phyloP scores from a whole-genome alignment of 345 rosid species.

The Pugionium cornutum region DNA sequence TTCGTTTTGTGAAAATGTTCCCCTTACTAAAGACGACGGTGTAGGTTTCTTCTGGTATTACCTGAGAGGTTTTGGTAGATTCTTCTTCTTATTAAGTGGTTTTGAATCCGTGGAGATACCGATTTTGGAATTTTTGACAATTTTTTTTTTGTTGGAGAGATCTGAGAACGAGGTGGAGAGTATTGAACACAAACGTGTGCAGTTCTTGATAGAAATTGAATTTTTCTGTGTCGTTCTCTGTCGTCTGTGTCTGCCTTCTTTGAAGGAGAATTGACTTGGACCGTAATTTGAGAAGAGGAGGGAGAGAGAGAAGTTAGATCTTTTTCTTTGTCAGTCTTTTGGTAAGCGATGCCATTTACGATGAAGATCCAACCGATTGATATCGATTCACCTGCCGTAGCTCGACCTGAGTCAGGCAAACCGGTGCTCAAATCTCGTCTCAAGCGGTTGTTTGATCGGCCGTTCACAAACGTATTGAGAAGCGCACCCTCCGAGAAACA shows the following conservation, averaged over 20 bases:
- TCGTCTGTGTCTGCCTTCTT: constrained; percentile 20
- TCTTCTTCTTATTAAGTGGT: constrained; percentile 1
- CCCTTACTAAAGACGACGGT: constrained; percentile 36
- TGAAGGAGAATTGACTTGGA: constrained; percentile 39
- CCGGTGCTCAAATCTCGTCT: constrained; percentile 69
- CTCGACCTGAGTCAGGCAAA: constrained; percentile 51
- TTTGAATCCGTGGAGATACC: constrained; percentile 11
- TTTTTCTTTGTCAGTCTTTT: background rate
- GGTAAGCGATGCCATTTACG: constrained; percentile 39
- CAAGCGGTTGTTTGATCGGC: constrained; percentile 68
- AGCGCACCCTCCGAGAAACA: constrained; percentile 53
- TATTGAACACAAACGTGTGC: constrained; percentile 26
- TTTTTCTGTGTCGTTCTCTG: background rate
- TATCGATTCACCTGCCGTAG: constrained; percentile 40
- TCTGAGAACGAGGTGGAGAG: constrained; percentile 18
- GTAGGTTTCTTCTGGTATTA: constrained; percentile 26
- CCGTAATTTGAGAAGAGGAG: background rate
- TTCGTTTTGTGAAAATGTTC: constrained; percentile 39
- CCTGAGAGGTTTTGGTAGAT: constrained; percentile 43
- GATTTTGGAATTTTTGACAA: constrained; percentile 20
- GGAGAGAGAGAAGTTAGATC: constrained; percentile 11
- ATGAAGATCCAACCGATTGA: constrained; percentile 81
- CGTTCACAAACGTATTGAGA: constrained; percentile 55
- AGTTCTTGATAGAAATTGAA: constrained; percentile 17
- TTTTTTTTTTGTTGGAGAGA: constrained; percentile 12